A percentile compares a stretch with the other conserved stretches of the same genome.
Conservation (phyloP, 2,329 filamentous ascomycete genomes). For the Penicillium sp. region DNA sequence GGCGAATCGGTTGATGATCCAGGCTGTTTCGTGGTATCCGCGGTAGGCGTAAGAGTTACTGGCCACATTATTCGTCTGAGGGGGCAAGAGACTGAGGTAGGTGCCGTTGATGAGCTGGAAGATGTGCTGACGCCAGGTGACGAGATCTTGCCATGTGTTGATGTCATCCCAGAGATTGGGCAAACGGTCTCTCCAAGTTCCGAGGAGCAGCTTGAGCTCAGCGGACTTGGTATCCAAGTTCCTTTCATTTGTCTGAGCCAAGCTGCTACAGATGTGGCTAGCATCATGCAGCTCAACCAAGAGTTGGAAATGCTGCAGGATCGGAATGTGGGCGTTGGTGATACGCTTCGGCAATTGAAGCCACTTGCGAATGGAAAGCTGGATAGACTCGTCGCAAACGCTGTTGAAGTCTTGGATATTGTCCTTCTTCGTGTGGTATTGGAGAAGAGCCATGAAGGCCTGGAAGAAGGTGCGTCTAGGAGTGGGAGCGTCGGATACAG, state of each 20-base stretch:
- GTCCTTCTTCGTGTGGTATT: slow-evolving; percentile 88
- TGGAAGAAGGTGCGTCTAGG: slow-evolving; percentile 95
- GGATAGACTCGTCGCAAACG: slow-evolving; percentile 93
- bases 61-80: slow-evolving; percentile 75
- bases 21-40: slow-evolving; percentile 97
- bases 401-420: slow-evolving; percentile 76
- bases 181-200: slow-evolving; percentile 91
- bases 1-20: slow-evolving; percentile 99
- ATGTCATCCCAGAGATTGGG: slow-evolving; percentile 99
- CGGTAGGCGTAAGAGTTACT: slow-evolving; percentile 95
- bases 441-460: slow-evolving; percentile 94
- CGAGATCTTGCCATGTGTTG: slow-evolving; percentile 96
- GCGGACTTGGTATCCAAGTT: slow-evolving; percentile 94
- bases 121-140: slow-evolving; percentile 99
- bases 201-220: slow-evolving; percentile 89
- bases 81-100: slow-evolving; percentile 81
- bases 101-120: slow-evolving; percentile 96
- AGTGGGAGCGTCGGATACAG: slow-evolving; percentile 95
- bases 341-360: slow-evolving; percentile 93
- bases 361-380: slow-evolving; percentile 97
- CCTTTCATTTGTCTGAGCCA: slow-evolving; percentile 75
- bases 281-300: slow-evolving; percentile 96
- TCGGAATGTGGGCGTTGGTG: slow-evolving; percentile 90
- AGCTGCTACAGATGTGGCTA: slow-evolving; percentile 89
- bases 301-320: slow-evolving; percentile 97